These are phyloP conservation scores for Lipomyces kockii DNA, from an alignment of 805 yeast genomes.

Conservation along the genomic window DNA sequence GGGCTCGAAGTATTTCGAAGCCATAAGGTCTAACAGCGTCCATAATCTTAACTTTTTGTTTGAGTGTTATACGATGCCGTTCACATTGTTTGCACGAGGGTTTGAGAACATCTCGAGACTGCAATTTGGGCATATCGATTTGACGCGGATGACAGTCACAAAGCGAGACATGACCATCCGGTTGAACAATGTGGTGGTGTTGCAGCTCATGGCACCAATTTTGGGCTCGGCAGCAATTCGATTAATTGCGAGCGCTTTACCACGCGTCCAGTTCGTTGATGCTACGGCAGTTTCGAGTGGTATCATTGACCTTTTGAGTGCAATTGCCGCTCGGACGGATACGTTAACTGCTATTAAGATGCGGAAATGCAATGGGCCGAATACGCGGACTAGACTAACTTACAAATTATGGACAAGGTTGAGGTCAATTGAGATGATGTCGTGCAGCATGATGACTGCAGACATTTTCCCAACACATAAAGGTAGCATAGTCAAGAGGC, in stretches of 20 bases:
- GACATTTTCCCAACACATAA: conserved; percentile 21
- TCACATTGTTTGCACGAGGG: conserved; percentile 26
- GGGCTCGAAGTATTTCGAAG: background rate
- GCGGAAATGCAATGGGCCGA: conserved; percentile 13
- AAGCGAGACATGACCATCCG: conserved; percentile 10
- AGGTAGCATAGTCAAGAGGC: background rate
- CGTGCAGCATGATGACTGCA: conserved; percentile 23
- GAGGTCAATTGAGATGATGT: conserved; percentile 19
- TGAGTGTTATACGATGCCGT: conserved; percentile 23
- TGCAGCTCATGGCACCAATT: conserved; percentile 15
- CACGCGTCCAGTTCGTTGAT: conserved; percentile 17
- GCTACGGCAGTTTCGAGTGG: conserved; percentile 21
- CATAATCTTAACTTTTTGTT: conserved; percentile 19
- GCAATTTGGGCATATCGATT: conserved; percentile 21
- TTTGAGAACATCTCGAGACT: conserved; percentile 15
- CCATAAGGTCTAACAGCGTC: conserved; percentile 2
- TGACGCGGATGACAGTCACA: conserved; percentile 18
- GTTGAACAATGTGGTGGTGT: conserved; percentile 16
- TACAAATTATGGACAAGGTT: conserved; percentile 19
- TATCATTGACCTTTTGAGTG: conserved; percentile 21
- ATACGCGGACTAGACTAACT: conserved; percentile 6
- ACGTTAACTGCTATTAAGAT: conserved; percentile 18
- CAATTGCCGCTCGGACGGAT: conserved; percentile 17
- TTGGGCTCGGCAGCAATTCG: conserved; percentile 18
- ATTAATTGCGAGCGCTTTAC: conserved; percentile 19